Evolutionary conservation across 2,329 filamentous ascomycete species (phyloP), one percentile per base, ranked within the genome.

Genomic region (Scedosporium aurantiacum): DNA sequence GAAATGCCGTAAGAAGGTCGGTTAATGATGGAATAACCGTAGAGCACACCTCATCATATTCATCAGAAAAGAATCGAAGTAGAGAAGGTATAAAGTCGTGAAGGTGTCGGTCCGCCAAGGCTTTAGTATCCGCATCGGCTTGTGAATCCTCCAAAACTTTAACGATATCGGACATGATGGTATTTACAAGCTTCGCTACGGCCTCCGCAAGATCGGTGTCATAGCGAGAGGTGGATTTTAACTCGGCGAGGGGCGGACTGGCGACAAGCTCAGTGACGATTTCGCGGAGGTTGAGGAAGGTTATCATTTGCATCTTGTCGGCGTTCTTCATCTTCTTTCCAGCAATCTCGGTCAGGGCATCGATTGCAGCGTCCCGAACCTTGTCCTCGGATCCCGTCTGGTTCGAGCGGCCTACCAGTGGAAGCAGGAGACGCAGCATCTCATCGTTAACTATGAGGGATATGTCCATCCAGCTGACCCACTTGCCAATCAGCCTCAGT

Each of bases 381-480:
- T 86, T 89, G 70, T 95, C 91, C 75, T 89, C 79, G 70, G 82
- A 73, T 68, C 84, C 75, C 68, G 80, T 74, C 65, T 80, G 70
- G 71, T 85, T 82, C 70, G 85, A 79, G 73, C 87, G 88, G n/a
- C 90, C 90, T 61, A 96, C 88, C 65, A 97, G 84, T 66, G 94
- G 89, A 69, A 97, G 87, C 63, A 99, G 81, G 57, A 91, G 82
- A 70, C 83, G 86, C 68, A 97, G 84, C 82, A 96, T 94, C 60
- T 87, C 84, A 70, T 92, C 85, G 73, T 95, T 96, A 68, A 99
- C 90, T 54, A 99, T 86, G 62, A 99, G 79, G 58, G 89, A 89
- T 68, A 99, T 97, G 70, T 97, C 94, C 69, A 95, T 96, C 94
- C 94, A 99, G 81, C 91, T 95, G 63, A 96, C 91, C 93, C 94